Evolutionary conservation across 176 grass and related monocot genomes (phyloP).

Genomic region (Hsuehochloa calcarea): DNA sequence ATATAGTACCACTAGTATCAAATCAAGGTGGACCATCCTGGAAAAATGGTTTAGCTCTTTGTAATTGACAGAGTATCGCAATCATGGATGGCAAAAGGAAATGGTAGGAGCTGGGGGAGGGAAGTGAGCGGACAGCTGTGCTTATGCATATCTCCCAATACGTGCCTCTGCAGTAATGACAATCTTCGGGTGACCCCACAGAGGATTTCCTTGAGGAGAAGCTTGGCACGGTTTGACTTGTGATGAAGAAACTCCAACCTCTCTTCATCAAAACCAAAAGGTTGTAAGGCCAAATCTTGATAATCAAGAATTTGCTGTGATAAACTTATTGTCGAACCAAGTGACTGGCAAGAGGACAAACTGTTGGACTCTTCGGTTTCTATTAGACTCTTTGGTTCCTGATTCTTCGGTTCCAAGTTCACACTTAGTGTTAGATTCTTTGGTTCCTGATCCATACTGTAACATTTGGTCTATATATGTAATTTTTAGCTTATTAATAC

Average conservation of each 20-base stretch:
- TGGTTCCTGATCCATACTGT: too few species aligned
- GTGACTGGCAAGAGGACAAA: too few species aligned
- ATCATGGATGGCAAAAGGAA: constrained; percentile 12
- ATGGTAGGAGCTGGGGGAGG: neutral
- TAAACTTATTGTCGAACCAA: too few species aligned
- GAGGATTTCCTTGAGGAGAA: neutral
- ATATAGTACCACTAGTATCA: neutral
- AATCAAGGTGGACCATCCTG: neutral
- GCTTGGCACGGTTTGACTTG: neutral
- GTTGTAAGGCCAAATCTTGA: too few species aligned
- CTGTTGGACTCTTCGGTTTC: too few species aligned
- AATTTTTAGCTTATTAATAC: too few species aligned
- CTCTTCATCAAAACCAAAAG: too few species aligned
- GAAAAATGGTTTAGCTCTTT: neutral
- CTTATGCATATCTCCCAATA: neutral
- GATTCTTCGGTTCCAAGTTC: too few species aligned
- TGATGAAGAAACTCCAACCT: neutral
- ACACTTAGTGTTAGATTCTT: too few species aligned
- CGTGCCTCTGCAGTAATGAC: neutral
- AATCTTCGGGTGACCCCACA: neutral
- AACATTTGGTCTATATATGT: too few species aligned
- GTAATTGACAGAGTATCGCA: neutral
- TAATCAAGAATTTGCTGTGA: too few species aligned
- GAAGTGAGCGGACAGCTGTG: constrained; percentile 1
- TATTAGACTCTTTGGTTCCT: too few species aligned